These are phyloP conservation scores for Fusarium torulosum DNA, from an alignment of 2,329 filamentous ascomycete species.

Conservation along the genomic window DNA sequence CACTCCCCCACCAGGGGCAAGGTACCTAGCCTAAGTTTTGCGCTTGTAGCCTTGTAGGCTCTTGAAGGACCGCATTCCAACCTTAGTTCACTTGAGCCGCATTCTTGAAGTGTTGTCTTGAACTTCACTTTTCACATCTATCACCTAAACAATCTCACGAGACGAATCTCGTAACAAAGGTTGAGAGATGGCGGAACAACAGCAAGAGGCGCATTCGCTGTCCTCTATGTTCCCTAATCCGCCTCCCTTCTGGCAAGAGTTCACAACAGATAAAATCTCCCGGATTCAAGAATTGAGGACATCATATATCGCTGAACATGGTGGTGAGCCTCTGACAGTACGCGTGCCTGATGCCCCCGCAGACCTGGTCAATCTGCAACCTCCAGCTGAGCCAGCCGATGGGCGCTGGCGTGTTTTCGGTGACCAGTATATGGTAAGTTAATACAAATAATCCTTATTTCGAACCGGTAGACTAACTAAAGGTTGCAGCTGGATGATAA, in stretches of 20 bases:
- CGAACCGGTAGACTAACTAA: slow-evolving; percentile 7
- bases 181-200: slow-evolving; percentile 69
- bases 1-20: slow-evolving; percentile 31
- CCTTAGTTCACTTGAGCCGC: slow-evolving; percentile 2
- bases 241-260: slow-evolving; percentile 90
- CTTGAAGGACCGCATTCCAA: slow-evolving; percentile 16
- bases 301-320: slow-evolving; percentile 53
- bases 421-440: slow-evolving; percentile 68
- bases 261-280: slow-evolving; percentile 80
- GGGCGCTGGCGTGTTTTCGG: slow-evolving; percentile 83
- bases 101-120: slow-evolving; percentile 2
- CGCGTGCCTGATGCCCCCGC: slow-evolving; percentile 68
- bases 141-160: slow-evolving; percentile 14
- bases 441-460: too few relatives aligned
- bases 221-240: slow-evolving; percentile 84
- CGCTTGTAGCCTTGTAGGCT: slow-evolving; percentile 2
- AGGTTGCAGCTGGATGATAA: slow-evolving; percentile 67
- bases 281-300: slow-evolving; percentile 63
- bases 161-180: slow-evolving; percentile 27
- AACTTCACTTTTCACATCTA: neutral
- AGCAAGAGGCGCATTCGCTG: slow-evolving; percentile 61
- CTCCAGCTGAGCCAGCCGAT: slow-evolving; percentile 78
- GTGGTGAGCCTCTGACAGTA: slow-evolving; percentile 46
- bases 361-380: slow-evolving; percentile 82
- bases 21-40: slow-evolving; percentile 7